Evolutionary conservation across 345 rosid species (phyloP).

Genomic region (Populus alba): DNA sequence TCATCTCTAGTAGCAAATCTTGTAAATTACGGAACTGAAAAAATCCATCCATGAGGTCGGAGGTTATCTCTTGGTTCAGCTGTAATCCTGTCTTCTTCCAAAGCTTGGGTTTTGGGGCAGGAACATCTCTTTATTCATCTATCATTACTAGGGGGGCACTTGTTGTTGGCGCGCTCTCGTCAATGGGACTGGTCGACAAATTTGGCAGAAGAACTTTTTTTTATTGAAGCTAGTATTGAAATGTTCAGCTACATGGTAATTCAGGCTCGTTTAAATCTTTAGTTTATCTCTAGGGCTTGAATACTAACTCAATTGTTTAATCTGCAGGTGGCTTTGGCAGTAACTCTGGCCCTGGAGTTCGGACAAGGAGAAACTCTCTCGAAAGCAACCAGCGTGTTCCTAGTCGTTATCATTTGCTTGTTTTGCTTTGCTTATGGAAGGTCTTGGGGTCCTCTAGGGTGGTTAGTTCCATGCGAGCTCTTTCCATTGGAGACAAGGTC

Average conservation of each 20-base stretch:
- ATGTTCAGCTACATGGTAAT: slow-evolving; percentile 75
- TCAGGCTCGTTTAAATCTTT: neutral
- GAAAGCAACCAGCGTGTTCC: slow-evolving; percentile 39
- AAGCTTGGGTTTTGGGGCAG: slow-evolving; percentile 74
- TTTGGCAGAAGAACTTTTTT: slow-evolving; percentile 76
- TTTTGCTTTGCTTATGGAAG: slow-evolving; percentile 82
- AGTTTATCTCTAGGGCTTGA: neutral
- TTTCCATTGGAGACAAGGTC: slow-evolving; percentile 88
- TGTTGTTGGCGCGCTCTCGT: slow-evolving; percentile 52
- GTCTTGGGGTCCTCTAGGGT: slow-evolving; percentile 97
- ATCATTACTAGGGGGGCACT: slow-evolving; percentile 57
- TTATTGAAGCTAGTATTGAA: slow-evolving; percentile 70
- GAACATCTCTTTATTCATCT: slow-evolving; percentile 60
- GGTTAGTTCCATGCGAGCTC: slow-evolving; percentile 89
- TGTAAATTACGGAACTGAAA: slow-evolving; percentile 18
- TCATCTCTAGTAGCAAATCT: slow-evolving; percentile 36
- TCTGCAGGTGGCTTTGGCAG: slow-evolving; percentile 49
- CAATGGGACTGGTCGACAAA: slow-evolving; percentile 68
- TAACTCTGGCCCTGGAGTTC: slow-evolving; percentile 60
- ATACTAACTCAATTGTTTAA: neutral
- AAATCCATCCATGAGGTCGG: slow-evolving; percentile 71
- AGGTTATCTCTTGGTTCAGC: slow-evolving; percentile 76
- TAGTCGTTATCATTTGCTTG: slow-evolving; percentile 58
- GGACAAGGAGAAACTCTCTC: slow-evolving; percentile 60
- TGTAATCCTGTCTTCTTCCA: slow-evolving; percentile 66